Percentiles rank a stretch among this genome's conserved stretches.
phyloP scores from a whole-genome alignment of 306 rosid genomes.

The Fragaria ananassa region DNA sequence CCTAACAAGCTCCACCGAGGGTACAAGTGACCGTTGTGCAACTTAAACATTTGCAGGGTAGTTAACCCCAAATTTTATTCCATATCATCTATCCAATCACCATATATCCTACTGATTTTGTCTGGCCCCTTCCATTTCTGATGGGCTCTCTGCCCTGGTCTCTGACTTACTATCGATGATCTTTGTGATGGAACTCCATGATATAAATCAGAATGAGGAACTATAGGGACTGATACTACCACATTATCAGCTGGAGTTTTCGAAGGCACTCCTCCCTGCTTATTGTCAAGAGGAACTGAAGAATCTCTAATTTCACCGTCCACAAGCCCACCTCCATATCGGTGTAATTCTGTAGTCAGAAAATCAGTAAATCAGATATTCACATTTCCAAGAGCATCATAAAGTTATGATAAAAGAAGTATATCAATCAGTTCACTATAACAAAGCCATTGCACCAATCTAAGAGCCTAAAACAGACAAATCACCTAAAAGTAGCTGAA shows the following conservation, averaged over 20 bases:
- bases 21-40: conserved; percentile 23
- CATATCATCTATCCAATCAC: conserved; percentile 93
- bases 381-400: neutral
- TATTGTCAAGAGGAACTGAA: conserved; percentile 49
- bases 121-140: conserved; percentile 99
- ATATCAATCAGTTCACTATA: neutral
- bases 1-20: conserved; percentile 14
- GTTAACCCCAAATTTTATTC: conserved; percentile 43
- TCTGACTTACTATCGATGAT: conserved; percentile 66
- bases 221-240: conserved; percentile 58
- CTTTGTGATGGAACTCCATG: conserved; percentile 89
- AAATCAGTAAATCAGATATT: conserved; percentile 3
- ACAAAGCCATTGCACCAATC: neutral
- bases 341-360: conserved; percentile 67
- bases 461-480: neutral
- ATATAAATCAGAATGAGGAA: conserved; percentile 70
- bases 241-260: conserved; percentile 59
- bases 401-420: neutral
- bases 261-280: conserved; percentile 58
- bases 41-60: conserved; percentile 25
- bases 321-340: conserved; percentile 85
- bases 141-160: conserved; percentile 82
- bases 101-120: conserved; percentile 97
- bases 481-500: neutral
- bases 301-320: conserved; percentile 77